Evolutionary conservation across 108 stramenopile species (phyloP).

Genomic region (Aurantiochytrium sp.): DNA sequence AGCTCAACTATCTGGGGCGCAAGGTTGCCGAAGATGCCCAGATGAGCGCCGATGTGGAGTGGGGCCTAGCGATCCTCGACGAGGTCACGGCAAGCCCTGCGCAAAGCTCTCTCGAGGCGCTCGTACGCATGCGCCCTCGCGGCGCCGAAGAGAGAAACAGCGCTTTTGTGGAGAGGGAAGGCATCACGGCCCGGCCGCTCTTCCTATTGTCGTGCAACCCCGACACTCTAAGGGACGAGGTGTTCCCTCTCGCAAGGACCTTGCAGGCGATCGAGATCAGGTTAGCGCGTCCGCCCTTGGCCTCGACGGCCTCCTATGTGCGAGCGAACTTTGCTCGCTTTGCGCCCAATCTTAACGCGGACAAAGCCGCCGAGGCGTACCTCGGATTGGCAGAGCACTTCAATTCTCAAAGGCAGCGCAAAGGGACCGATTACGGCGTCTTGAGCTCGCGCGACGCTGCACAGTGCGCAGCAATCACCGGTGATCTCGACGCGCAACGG

Average conservation of each 20-base stretch:
- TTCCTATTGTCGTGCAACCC: conserved; percentile 8
- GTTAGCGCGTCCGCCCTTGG: background rate
- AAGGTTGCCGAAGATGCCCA: background rate
- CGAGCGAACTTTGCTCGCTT: conserved; percentile 17
- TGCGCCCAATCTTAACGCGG: background rate
- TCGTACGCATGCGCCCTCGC: conserved; percentile 1
- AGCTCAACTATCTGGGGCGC: background rate
- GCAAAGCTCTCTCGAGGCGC: background rate
- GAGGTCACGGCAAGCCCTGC: conserved; percentile 30
- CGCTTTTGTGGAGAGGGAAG: background rate
- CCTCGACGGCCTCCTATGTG: background rate
- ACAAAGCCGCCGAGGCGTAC: background rate
- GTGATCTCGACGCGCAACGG: background rate
- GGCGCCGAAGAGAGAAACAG: too few relatives aligned
- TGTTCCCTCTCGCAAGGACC: conserved; percentile 8
- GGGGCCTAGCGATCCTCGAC: background rate
- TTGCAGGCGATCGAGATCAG: background rate
- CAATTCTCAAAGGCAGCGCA: background rate
- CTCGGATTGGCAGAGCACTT: background rate
- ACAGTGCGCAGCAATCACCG: conserved; percentile 16
- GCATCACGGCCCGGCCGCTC: background rate
- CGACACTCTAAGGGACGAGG: background rate
- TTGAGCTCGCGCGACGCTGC: conserved; percentile 15
- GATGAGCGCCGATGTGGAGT: background rate
- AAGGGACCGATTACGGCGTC: background rate